Conservation (phyloP, 306 rosid species). For the Mimosa bimucronata region DNA sequence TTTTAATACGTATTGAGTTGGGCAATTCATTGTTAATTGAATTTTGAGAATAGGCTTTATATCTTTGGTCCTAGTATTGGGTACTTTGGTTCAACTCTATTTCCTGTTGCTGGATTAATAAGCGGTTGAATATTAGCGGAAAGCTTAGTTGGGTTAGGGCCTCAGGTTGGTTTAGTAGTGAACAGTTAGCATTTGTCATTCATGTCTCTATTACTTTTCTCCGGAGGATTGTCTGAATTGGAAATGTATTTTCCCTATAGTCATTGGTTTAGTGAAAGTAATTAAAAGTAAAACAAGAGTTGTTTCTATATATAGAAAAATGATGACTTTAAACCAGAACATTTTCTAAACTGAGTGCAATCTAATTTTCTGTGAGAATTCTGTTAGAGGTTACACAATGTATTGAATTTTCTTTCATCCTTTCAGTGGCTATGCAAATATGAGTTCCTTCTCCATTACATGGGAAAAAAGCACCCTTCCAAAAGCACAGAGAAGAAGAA, state of each 20-base stretch:
- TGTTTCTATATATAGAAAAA: slow-evolving; percentile 16
- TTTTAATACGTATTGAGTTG: neutral
- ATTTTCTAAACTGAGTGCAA: neutral
- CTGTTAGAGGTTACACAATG: slow-evolving; percentile 28
- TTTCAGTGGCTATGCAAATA: slow-evolving; percentile 55
- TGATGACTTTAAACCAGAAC: neutral
- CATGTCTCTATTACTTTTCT: slow-evolving; percentile 3
- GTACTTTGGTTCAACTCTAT: neutral
- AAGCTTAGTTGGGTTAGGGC: neutral
- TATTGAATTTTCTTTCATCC: slow-evolving; percentile 30
- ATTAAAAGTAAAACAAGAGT: neutral
- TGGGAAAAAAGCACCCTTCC: slow-evolving; percentile 93
- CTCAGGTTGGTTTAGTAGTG: neutral
- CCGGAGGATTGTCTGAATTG: neutral
- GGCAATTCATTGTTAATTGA: neutral
- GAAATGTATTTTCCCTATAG: neutral
- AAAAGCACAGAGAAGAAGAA: slow-evolving; percentile 96
- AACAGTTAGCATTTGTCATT: neutral
- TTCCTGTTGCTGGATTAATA: slow-evolving; percentile 15
- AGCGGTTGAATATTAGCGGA: neutral
- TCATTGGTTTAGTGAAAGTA: neutral
- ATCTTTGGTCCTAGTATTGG: no score
- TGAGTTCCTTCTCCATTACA: slow-evolving; percentile 97
- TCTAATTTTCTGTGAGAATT: neutral
- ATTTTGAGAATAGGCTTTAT: neutral